phyloP scores from a whole-genome alignment of 2,329 filamentous ascomycete species.

The Endoconidiophora polonica region DNA sequence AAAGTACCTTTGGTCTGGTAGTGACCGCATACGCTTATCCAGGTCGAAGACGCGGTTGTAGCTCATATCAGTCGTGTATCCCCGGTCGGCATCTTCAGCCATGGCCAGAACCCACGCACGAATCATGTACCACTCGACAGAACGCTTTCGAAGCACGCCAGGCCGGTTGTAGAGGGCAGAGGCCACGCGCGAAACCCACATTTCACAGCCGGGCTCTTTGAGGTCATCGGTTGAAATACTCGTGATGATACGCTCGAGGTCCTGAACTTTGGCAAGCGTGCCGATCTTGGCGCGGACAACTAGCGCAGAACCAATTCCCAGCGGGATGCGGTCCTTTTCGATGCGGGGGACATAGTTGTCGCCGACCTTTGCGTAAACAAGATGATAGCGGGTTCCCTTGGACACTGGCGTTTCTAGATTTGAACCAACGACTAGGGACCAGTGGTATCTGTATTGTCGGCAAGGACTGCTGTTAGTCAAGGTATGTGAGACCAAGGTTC shows the following conservation, averaged over 20 bases:
- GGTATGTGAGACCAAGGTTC: not conserved
- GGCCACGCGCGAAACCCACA: conserved; percentile 10
- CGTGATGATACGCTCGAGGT: conserved; percentile 10
- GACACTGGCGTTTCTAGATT: conserved; percentile 10
- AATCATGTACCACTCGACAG: conserved; percentile 10
- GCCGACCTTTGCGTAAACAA: conserved; percentile 2
- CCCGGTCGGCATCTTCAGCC: conserved; percentile 5
- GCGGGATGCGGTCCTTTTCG: conserved; percentile 10
- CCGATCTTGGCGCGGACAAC: conserved; percentile 10
- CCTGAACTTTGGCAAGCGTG: conserved; percentile 5
- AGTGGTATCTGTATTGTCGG: conserved; percentile 6
- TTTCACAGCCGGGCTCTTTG: conserved; percentile 8
- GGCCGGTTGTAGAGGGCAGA: conserved; percentile 5
- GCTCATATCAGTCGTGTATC: conserved; percentile 7
- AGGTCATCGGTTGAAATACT: conserved; percentile 5
- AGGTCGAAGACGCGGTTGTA: conserved; percentile 11
- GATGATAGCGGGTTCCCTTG: conserved; percentile 11
- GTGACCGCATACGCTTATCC: conserved; percentile 7
- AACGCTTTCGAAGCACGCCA: conserved; percentile 1
- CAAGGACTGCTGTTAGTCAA: not conserved
- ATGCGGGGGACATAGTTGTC: conserved; percentile 7
- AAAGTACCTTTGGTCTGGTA: conserved; percentile 11
- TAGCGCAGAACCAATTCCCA: conserved; percentile 9
- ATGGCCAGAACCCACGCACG: conserved; percentile 7
- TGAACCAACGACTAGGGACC: conserved; percentile 10